phyloP scores from a whole-genome alignment of 1,139 yeast species.

The Saccharomycopsis hybrid region DNA sequence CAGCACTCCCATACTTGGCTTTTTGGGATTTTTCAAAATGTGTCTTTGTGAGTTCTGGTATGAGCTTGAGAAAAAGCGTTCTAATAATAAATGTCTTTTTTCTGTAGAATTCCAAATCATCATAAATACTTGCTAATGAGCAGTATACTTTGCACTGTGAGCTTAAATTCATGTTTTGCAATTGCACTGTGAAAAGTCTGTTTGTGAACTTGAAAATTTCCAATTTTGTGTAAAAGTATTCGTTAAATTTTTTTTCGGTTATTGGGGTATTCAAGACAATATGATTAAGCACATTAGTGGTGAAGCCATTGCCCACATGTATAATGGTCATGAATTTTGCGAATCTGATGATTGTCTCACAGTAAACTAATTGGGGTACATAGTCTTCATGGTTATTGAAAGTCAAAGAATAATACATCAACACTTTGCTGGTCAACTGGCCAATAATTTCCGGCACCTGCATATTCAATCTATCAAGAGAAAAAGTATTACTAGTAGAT shows the following conservation, averaged over 20 bases:
- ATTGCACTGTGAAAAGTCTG: slow-evolving; percentile 34
- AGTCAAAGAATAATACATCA: slow-evolving; percentile 55
- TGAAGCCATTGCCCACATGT: slow-evolving; percentile 46
- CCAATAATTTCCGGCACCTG: slow-evolving; percentile 45
- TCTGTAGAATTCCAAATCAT: slow-evolving; percentile 53
- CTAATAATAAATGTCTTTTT: slow-evolving; percentile 68
- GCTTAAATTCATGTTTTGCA: slow-evolving; percentile 38
- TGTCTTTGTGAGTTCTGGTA: slow-evolving; percentile 35
- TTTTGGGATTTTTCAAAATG: background rate
- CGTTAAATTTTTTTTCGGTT: slow-evolving; percentile 25
- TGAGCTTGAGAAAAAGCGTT: slow-evolving; percentile 46
- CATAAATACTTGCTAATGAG: slow-evolving; percentile 59
- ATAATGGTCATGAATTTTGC: slow-evolving; percentile 55
- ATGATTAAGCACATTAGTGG: slow-evolving; percentile 35
- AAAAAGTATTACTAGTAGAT: slow-evolving; percentile 19
- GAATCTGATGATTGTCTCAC: slow-evolving; percentile 63
- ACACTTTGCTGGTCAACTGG: slow-evolving; percentile 41
- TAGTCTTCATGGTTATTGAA: slow-evolving; percentile 59
- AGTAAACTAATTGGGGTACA: slow-evolving; percentile 77
- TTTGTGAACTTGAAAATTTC: slow-evolving; percentile 49
- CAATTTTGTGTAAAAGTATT: slow-evolving; percentile 31
- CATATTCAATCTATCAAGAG: slow-evolving; percentile 26
- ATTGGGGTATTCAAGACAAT: slow-evolving; percentile 32
- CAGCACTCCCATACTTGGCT: background rate
- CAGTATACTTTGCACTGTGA: slow-evolving; percentile 60